Percentiles rank a stretch among this genome's conserved stretches.
Conservation (phyloP, 2,329 filamentous ascomycete genomes). For the Colletotrichum camelliae region DNA sequence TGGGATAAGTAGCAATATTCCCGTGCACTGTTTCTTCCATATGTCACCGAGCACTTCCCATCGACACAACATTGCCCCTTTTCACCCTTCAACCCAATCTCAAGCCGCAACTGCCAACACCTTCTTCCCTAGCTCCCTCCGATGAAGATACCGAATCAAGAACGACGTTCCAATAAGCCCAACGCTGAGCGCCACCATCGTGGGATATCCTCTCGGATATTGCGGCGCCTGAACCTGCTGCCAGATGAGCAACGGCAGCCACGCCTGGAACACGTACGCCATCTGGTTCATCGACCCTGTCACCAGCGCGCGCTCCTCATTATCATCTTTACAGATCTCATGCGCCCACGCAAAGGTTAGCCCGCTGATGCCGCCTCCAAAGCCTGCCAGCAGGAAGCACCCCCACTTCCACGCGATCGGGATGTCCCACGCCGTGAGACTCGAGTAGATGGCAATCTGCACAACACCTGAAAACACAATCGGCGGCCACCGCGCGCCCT, state of each 20-base stretch:
- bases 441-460: conserved; percentile 45
- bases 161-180: conserved; percentile 57
- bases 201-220: conserved; percentile 67
- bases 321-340: conserved; percentile 54
- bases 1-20: no score
- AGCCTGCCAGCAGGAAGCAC: conserved; percentile 58
- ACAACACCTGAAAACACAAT: conserved; percentile 60
- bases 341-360: conserved; percentile 55
- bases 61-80: no score
- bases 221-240: conserved; percentile 65
- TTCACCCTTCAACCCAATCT: neutral
- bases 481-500: conserved; percentile 66
- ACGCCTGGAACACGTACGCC: conserved; percentile 73
- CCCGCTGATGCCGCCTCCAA: conserved; percentile 54
- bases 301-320: conserved; percentile 71
- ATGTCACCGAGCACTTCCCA: no score
- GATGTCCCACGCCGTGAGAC: conserved; percentile 49
- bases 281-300: conserved; percentile 72
- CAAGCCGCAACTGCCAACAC: neutral
- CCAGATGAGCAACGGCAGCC: conserved; percentile 72
- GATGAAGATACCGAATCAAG: conserved; percentile 49
- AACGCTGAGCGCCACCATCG: conserved; percentile 53
- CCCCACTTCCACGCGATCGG: conserved; percentile 66
- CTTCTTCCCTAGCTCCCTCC: conserved; percentile 37
- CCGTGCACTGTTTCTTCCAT: no score